Evolutionary conservation across 352 stramenopile species (phyloP), one percentile per base, ranked within the genome.

Genomic region (Nothophytophthora sp.): DNA sequence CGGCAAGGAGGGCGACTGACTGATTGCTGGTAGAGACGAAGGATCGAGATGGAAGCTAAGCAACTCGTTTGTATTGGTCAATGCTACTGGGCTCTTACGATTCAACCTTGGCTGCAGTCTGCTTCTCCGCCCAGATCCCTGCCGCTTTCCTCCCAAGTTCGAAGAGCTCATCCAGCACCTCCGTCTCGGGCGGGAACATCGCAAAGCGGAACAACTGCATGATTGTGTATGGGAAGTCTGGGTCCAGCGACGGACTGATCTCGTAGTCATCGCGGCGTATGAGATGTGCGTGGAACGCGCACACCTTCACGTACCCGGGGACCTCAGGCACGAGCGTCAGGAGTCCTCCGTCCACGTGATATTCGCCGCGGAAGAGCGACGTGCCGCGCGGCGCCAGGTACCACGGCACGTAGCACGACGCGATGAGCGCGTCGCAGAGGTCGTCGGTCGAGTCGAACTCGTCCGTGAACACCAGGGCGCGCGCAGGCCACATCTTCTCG

Each of bases 341-440:
- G 16, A 92, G 60, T 0, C 81, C 70, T 54, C 81, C 84, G 44
- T 94, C 84, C 7, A 92, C 66, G 52, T 91, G 76, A 37, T 79
- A 75, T 35, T 87, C 68, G 33, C 73, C 73, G 50, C 78, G 71
- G 63, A 91, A 87, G 35, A 70, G 58, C 25, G 70, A 60, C 32
- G 58, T 72, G 7, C 73, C 73, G 38, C 73, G 57, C 25, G 54
- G 54, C 4, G 72, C 68, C 18, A 94, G 53, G 60, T 91, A 94
- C 63, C 86, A 92, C 30, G 84, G 81, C 43, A 94, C 74, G 59
- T 80, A 89, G 39, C 79, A 90, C 19, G 81, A 91, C 18, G 80
- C 79, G 46, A 94, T 79, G 41, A 92, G 48, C 8, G 65, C 71
- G 50, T 89, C 74, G 36, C 70, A 73, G 22, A 92, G 55, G 24